These are phyloP conservation scores for Barbatosphaeria neglecta DNA, from an alignment of 495 filamentous ascomycete genomes.

Conservation along the genomic window DNA sequence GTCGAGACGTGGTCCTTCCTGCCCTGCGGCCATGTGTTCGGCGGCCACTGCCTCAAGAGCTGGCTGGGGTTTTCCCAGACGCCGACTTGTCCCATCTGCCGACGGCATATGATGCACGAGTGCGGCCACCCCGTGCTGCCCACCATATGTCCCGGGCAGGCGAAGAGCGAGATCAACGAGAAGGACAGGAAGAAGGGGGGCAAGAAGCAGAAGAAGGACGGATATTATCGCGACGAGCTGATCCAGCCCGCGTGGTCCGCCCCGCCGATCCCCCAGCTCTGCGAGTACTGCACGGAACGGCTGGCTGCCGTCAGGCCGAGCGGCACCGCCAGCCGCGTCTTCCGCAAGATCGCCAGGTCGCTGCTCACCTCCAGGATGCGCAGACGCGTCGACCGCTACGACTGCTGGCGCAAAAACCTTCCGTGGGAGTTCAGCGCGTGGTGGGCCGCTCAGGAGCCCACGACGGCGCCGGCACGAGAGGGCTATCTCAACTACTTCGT, in stretches of 20 bases:
- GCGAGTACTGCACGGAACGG: not conserved
- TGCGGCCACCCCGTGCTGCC: slow-evolving; percentile 30
- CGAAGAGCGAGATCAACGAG: not conserved
- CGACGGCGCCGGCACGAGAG: not conserved
- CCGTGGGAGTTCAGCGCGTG: not conserved
- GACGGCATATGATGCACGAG: slow-evolving; percentile 20
- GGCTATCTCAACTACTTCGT: too few relatives aligned
- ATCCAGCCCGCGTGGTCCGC: too few relatives aligned
- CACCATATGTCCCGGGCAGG: not conserved
- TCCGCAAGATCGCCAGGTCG: not conserved
- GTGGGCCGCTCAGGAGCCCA: not conserved
- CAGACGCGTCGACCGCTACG: not conserved
- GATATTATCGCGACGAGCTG: too few relatives aligned
- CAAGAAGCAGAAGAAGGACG: too few relatives aligned
- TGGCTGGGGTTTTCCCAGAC: slow-evolving; percentile 25
- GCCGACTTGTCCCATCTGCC: slow-evolving; percentile 29
- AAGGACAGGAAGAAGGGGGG: not conserved
- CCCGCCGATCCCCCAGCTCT: not conserved
- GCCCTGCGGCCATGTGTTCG: slow-evolving; percentile 34
- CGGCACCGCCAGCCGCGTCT: not conserved
- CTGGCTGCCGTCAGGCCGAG: not conserved
- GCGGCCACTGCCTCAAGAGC: slow-evolving; percentile 32
- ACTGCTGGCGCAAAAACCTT: not conserved
- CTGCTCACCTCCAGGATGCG: not conserved
- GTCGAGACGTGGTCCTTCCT: slow-evolving; percentile 29